Percentiles rank a stretch among this genome's conserved stretches.
These are phyloP conservation scores for Suillus subaureus DNA, from an alignment of 768 basidiomycete species.

Conservation along the genomic window DNA sequence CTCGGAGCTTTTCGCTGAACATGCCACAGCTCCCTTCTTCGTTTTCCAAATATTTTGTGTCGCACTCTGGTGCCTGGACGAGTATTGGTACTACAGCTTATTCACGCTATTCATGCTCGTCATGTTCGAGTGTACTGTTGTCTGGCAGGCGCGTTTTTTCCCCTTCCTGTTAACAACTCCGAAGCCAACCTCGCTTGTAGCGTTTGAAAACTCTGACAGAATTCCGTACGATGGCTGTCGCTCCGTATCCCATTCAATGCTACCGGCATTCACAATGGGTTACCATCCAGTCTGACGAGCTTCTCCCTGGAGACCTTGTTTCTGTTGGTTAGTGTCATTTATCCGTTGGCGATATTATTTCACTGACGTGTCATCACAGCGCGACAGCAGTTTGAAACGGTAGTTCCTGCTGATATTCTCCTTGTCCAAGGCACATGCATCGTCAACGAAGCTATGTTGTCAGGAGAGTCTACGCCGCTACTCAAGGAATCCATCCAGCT, in stretches of 20 bases:
- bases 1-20: slow-evolving; percentile 87
- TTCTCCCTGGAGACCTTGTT: slow-evolving; percentile 92
- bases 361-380: slow-evolving; percentile 38
- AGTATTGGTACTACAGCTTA: slow-evolving; percentile 98
- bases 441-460: slow-evolving; percentile 99
- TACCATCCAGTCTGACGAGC: slow-evolving; percentile 78
- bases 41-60: slow-evolving; percentile 99
- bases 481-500: slow-evolving; percentile 95
- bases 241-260: slow-evolving; percentile 84
- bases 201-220: slow-evolving; percentile 92
- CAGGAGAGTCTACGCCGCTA: slow-evolving; percentile 96
- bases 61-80: slow-evolving; percentile 95
- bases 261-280: slow-evolving; percentile 82
- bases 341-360: neutral
- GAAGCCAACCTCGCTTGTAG: slow-evolving; percentile 41
- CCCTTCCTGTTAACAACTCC: neutral
- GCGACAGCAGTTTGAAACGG: slow-evolving; percentile 76
- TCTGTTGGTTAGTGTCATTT: slow-evolving; percentile 61
- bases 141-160: slow-evolving; percentile 82
- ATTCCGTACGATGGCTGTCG: slow-evolving; percentile 95
- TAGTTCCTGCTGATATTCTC: slow-evolving; percentile 90
- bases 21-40: slow-evolving; percentile 98
- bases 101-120: slow-evolving; percentile 99
- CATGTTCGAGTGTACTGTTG: slow-evolving; percentile 98
- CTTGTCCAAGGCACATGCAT: slow-evolving; percentile 92